A percentile compares a stretch with the other conserved stretches of the same genome.
phyloP scores from a whole-genome alignment of 345 rosid genomes.

The Odontarrhena argentea region DNA sequence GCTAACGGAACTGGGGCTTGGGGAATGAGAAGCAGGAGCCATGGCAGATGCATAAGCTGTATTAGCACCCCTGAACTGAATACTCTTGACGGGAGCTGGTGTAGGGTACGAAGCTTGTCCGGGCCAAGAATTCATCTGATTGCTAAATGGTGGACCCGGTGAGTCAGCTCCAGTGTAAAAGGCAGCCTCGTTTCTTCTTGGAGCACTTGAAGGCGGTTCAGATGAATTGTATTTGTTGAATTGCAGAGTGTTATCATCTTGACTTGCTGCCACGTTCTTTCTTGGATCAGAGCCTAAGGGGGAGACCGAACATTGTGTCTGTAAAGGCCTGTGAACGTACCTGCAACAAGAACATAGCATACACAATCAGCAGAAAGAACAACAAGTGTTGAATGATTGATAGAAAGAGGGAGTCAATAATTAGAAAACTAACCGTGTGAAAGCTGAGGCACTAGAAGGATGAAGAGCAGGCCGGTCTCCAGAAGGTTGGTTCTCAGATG shows the following conservation, averaged over 20 bases:
- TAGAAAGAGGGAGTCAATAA: neutral
- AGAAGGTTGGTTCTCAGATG: constrained; percentile 48
- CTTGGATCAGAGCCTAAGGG: constrained; percentile 33
- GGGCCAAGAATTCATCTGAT: constrained; percentile 45
- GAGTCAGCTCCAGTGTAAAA: constrained; percentile 27
- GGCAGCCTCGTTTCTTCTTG: constrained; percentile 42
- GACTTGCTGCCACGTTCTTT: constrained; percentile 24
- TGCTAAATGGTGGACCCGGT: constrained; percentile 31
- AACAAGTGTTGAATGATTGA: neutral
- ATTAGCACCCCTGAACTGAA: constrained; percentile 42
- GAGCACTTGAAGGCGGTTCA: constrained; percentile 49
- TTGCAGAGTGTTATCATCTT: constrained; percentile 27
- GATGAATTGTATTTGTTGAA: constrained; percentile 43
- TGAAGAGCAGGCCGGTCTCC: constrained; percentile 58
- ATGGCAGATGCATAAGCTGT: constrained; percentile 46
- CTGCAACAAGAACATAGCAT: constrained; percentile 47
- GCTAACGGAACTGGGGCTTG: constrained; percentile 60
- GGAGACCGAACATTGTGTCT: constrained; percentile 47
- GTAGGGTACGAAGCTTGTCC: constrained; percentile 51
- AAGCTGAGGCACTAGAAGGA: constrained; percentile 88
- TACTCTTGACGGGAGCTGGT: constrained; percentile 51
- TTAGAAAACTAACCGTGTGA: constrained; percentile 59
- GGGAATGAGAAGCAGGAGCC: constrained; percentile 48
- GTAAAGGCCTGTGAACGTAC: constrained; percentile 56
- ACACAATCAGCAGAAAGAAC: constrained; percentile 30